These are phyloP conservation scores for Aspergillus udagawae DNA, from an alignment of 2,329 filamentous ascomycete genomes.

Conservation along the genomic window DNA sequence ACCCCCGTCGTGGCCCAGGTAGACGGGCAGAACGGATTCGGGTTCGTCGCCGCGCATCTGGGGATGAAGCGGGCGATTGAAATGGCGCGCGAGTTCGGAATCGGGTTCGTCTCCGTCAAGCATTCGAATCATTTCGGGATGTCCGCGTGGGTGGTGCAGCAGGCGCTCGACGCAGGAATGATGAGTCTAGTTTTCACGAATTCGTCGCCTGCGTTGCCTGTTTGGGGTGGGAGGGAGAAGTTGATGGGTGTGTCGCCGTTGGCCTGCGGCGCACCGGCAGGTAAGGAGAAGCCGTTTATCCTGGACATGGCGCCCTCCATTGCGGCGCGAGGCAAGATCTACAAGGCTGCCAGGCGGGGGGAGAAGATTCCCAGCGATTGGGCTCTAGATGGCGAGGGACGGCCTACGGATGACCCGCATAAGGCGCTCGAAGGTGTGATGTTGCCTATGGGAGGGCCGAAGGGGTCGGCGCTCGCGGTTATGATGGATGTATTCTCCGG, in stretches of 20 bases:
- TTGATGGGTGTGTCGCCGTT: slow-evolving; percentile 72
- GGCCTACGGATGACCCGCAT: slow-evolving; percentile 66
- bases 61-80: slow-evolving; percentile 66
- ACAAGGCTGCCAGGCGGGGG: slow-evolving; percentile 41
- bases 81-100: slow-evolving; percentile 61
- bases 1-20: slow-evolving; percentile 70
- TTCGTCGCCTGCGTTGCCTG: slow-evolving; percentile 67
- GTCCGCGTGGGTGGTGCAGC: slow-evolving; percentile 74
- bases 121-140: slow-evolving; percentile 82
- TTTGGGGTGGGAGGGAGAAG: slow-evolving; percentile 64
- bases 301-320: slow-evolving; percentile 46
- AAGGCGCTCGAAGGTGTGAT: slow-evolving; percentile 72
- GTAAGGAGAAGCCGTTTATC: slow-evolving; percentile 55
- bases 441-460: slow-evolving; percentile 81
- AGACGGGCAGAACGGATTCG: slow-evolving; percentile 67
- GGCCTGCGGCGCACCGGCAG: slow-evolving; percentile 68
- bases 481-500: slow-evolving; percentile 92
- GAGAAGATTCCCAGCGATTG: slow-evolving; percentile 53
- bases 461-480: slow-evolving; percentile 70
- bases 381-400: slow-evolving; percentile 69
- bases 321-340: slow-evolving; percentile 45
- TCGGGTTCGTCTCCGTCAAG: slow-evolving; percentile 72
- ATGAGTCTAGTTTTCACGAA: slow-evolving; percentile 70
- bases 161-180: slow-evolving; percentile 68
- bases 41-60: slow-evolving; percentile 64